Base-by-base conservation (phyloP, 2,329 filamentous ascomycete genomes). In the Curvularia lunata region DNA sequence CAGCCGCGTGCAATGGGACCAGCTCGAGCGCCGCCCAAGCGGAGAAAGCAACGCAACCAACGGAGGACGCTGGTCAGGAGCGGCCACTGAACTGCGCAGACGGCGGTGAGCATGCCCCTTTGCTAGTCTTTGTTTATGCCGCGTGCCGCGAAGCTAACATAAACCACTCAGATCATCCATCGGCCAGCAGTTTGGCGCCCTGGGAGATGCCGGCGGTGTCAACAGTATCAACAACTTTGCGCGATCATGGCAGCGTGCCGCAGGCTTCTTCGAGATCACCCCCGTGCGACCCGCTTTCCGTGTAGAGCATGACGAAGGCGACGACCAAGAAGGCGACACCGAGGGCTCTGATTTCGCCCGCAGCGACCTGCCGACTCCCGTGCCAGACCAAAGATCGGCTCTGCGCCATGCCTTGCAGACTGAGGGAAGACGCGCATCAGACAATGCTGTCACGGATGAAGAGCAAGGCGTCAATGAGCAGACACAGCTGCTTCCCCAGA, bases 211-310 rank as follows among this genome's bases (percentile, higher is more conserved):
- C 47, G 95, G 94, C 63, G 94, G 94, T 49, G 89, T 93, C 60
- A 98, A 98, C 81, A 96, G 91, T 77, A 90, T 98, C 69, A 89
- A 95, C 71, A 96, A 93, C 70, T 98, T 98, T 74, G 91, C 93
- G 43, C 86, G 90, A 59, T 96, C 91, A 68, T 97, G 92, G 90
- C 91, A 94, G 77, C 88, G 94, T 74, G 94, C 94, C 37, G 92
- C 92, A 25, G 89, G 85, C 56, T 98, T 98, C 77, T 85, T 87
- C 63, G 93, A 97, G 75, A 91, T 97, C 66, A 88, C 95, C 32
- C 91, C 92, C 5, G 88, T 91, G 54, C 86, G 88, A 16, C 87
- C 88, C 13, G 89, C 91, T 32, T 92, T 96, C 73, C 82, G 91
- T 52, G 73, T 81, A 50, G 72, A 70, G 41, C 72, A 73, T 12